These are phyloP conservation scores for Starmerella davenportii DNA, from an alignment of 805 yeast genomes.

Conservation along the genomic window DNA sequence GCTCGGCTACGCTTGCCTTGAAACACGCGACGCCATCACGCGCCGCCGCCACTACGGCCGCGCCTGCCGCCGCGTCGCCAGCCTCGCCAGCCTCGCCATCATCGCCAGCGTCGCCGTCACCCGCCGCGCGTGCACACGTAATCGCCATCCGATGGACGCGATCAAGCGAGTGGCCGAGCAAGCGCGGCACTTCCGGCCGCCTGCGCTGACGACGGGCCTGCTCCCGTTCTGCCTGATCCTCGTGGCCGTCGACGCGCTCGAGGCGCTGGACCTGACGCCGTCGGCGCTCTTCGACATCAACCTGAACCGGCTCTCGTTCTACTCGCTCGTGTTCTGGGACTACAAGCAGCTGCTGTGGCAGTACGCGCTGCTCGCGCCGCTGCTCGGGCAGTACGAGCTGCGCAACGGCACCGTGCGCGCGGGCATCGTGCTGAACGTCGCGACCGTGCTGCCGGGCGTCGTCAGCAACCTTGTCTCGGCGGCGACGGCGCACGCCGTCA, in stretches of 20 bases:
- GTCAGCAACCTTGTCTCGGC: slow-evolving; percentile 28
- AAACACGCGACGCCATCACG: no score
- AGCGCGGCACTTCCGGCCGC: slow-evolving; percentile 22
- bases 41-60: no score
- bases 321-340: slow-evolving; percentile 51
- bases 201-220: slow-evolving; percentile 49
- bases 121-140: no score
- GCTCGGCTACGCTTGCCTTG: no score
- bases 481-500: slow-evolving; percentile 1
- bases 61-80: no score
- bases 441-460: slow-evolving; percentile 53
- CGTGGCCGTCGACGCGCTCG: slow-evolving; percentile 24
- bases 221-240: slow-evolving; percentile 35
- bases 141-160: neutral
- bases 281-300: slow-evolving; percentile 33
- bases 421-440: slow-evolving; percentile 55
- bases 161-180: neutral
- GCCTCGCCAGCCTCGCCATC: no score
- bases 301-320: slow-evolving; percentile 43
- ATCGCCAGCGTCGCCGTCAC: no score
- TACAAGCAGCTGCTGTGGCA: slow-evolving; percentile 46
- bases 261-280: slow-evolving; percentile 36
- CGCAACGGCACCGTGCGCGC: slow-evolving; percentile 71
- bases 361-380: slow-evolving; percentile 36
- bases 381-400: slow-evolving; percentile 48